phyloP scores from a whole-genome alignment of 2,329 filamentous ascomycete genomes.

The Talaromyces sp. region DNA sequence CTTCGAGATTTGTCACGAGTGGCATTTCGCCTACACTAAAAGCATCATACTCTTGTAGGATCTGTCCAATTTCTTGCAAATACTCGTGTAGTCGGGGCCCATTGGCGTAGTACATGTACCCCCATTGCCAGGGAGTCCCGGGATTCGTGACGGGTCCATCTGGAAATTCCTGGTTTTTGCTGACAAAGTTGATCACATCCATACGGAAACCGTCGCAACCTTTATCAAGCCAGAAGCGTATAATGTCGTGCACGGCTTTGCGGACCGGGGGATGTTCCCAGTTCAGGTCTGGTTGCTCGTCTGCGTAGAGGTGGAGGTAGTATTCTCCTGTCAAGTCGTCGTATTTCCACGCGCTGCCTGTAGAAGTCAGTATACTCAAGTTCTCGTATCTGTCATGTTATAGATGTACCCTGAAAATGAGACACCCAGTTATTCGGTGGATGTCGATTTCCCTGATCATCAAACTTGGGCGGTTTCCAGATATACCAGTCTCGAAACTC shows the following conservation, averaged over 20 bases:
- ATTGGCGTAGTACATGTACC: constrained; percentile 49
- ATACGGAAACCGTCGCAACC: constrained; percentile 72
- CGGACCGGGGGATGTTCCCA: constrained; percentile 70
- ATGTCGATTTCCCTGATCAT: constrained; percentile 56
- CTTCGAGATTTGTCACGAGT: constrained; percentile 45
- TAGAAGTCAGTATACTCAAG: neutral
- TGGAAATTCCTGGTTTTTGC: constrained; percentile 57
- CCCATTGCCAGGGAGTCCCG: constrained; percentile 33
- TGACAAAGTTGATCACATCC: constrained; percentile 71
- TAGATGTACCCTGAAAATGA: constrained; percentile 40
- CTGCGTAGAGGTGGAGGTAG: constrained; percentile 71
- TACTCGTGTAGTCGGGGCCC: constrained; percentile 58
- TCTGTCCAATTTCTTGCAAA: constrained; percentile 51
- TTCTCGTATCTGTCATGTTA: too few species aligned
- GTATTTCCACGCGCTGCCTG: constrained; percentile 52
- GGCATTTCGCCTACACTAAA: constrained; percentile 63
- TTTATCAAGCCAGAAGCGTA: constrained; percentile 74
- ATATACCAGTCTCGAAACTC: constrained; percentile 69
- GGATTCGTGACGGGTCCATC: constrained; percentile 37
- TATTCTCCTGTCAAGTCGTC: constrained; percentile 70
- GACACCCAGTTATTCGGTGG: constrained; percentile 70
- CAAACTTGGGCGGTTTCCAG: constrained; percentile 51
- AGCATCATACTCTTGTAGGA: constrained; percentile 55
- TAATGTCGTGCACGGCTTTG: constrained; percentile 66
- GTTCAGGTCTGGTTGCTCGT: constrained; percentile 78